Evolutionary conservation across 441 rosid genomes (phyloP), one percentile per base, ranked within the genome.

Genomic region (Eruca vesicaria): DNA sequence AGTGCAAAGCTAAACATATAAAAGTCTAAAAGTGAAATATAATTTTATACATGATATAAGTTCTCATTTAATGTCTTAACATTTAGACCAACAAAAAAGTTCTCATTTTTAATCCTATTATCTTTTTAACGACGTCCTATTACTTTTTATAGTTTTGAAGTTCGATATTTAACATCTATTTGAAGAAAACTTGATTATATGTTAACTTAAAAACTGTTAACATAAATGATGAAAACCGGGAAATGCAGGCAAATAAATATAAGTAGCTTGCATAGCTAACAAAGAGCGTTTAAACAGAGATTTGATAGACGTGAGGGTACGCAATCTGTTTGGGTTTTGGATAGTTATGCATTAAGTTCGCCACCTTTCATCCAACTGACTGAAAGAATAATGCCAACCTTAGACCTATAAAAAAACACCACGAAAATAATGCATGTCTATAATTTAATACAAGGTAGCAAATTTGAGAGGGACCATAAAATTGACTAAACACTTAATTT

Each of bases 301-400:
- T 48, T 48, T 48, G 64, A 33, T 36, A 60, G 56, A 63, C 10
- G 28, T 26, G 45, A 41, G 64, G 18, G 20, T 28, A 8, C 33
- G n/a, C 36, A 56, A 56, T 56, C 31, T 72, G 16, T 36, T 48
- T 63, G 56, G 31, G 66, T 29, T 36, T 68, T 67, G 55, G 70
- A 35, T 53, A 55, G 52, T 55, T 63, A 19, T 59, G 79, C 35
- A 56, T 53, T 69, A 50, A 53, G 71, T 63, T 76, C 69, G 75
- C 50, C 50, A 53, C 57, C 32, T 63, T 56, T 45, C 55, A 65
- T 58, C 72, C 53, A 66, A 21, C 57, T 56, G 48, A 68, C 65
- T 16, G 69, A 69, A 57, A 15, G 59, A 69, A 31, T 18, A 56
- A 68, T 66, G 78, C 60, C 63, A 63, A n/a, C 14, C 10, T 18